A percentile compares a stretch with the other conserved stretches of the same genome.
These are phyloP conservation scores for Myxozyma neglecta DNA, from an alignment of 805 yeast species.

Conservation along the genomic window DNA sequence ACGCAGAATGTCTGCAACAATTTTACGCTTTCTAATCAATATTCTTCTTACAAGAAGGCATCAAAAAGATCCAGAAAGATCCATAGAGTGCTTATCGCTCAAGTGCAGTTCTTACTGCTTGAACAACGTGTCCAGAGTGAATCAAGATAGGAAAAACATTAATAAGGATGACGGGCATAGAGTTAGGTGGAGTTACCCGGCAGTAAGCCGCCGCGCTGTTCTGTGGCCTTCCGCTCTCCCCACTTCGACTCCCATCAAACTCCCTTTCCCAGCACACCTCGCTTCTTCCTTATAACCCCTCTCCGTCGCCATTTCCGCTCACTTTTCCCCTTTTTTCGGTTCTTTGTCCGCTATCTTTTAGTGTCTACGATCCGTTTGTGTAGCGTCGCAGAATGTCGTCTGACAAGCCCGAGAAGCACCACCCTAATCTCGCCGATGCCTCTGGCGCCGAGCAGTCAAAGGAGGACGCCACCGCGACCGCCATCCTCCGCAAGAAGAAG, in stretches of 20 bases:
- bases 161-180: background rate
- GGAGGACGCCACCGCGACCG: conserved; percentile 84
- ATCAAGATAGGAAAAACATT: background rate
- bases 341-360: background rate
- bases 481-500: conserved; percentile 95
- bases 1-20: too few relatives aligned
- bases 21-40: too few relatives aligned
- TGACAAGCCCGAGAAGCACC: conserved; percentile 36
- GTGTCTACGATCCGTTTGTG: conserved; percentile 1
- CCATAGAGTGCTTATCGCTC: too few relatives aligned
- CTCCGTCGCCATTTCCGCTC: background rate
- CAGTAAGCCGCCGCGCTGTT: background rate
- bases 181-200: background rate
- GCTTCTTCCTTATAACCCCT: background rate
- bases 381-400: conserved; percentile 7
- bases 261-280: background rate
- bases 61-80: too few relatives aligned
- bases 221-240: conserved; percentile 14
- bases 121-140: background rate
- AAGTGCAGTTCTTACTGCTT: background rate
- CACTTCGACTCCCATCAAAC: background rate
- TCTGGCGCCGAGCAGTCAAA: conserved; percentile 64
- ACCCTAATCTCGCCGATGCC: conserved; percentile 53
- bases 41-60: too few relatives aligned
- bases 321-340: background rate